These are phyloP conservation scores for Hansenula sp. DNA, from an alignment of 1,139 yeast genomes.

Conservation along the genomic window DNA sequence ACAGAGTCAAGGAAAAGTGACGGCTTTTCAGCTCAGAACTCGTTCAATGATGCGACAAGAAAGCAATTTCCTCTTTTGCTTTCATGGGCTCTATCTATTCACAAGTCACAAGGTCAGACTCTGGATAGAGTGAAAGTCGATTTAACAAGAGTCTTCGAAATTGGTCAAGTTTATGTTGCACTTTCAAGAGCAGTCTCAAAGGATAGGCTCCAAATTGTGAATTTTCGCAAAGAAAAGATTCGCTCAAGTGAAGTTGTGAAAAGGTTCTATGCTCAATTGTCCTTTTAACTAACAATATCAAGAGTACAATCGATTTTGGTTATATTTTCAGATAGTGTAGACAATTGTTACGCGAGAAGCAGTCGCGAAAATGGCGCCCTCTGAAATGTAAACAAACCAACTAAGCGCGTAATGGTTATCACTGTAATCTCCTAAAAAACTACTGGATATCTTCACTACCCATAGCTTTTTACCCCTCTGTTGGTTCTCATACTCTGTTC, in stretches of 20 bases:
- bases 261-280: constrained; percentile 52
- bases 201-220: constrained; percentile 67
- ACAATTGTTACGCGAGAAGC: too few relatives aligned
- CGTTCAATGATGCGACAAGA: constrained; percentile 34
- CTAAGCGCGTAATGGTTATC: constrained; percentile 3
- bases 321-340: background rate
- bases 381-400: background rate
- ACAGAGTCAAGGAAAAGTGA: too few relatives aligned
- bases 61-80: constrained; percentile 68
- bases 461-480: too few relatives aligned
- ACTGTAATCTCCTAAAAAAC: too few relatives aligned
- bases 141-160: constrained; percentile 65
- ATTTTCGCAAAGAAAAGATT: constrained; percentile 62
- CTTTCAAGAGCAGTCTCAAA: constrained; percentile 81
- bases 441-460: too few relatives aligned
- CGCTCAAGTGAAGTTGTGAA: constrained; percentile 63
- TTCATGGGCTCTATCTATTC: constrained; percentile 90
- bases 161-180: constrained; percentile 89
- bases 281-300: too few relatives aligned
- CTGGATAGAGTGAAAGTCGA: constrained; percentile 75
- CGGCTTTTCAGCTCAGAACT: too few relatives aligned
- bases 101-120: constrained; percentile 91
- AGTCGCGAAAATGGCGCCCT: background rate
- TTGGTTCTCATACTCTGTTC: too few relatives aligned
- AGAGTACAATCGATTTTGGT: constrained; percentile 7